Base-by-base conservation (phyloP, 1,284 basidiomycete species). In the Testicularia cyperi region DNA sequence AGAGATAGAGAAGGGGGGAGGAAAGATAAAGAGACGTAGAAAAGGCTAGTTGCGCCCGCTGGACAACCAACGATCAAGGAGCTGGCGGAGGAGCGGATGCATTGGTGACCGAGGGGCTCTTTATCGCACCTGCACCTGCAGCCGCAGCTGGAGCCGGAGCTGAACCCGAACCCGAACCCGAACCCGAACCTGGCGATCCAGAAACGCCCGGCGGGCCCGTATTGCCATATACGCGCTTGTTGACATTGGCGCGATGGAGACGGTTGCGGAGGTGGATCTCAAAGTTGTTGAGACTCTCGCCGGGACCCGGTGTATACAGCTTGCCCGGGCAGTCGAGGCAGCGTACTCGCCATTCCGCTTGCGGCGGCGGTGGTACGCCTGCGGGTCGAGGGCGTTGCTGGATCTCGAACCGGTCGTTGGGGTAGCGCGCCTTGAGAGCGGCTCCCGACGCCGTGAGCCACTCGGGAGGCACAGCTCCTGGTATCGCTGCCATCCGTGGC, bases 301-400 rank as follows among this genome's bases (percentile, higher is more conserved):
- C 88, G 4, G 90, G 90, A 21, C 94, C 94, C 22, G 90, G 86
- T 62, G 88, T 92, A 81, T 97, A 98, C 45, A 97, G 79, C 82
- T 92, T 92, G 71, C 89, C 90, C 58, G 90, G 90, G 78, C 94
- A 97, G 77, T 97, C 94, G 51, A 86, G 75, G 78, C 94, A 98
- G 77, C 90, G 92, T 70, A 96, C 83, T 16, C 92, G 83, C 92
- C 92, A 97, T 76, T 92, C 89, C 2, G 63, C 49, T 23, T 42
- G 46, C 3, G 51, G 41, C 24, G 68, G 55, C 4, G 61, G 25
- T 12, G 66, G 47, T 6, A 39, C 39, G 16, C 65, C 62, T 3
- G 64, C 39, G 0, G 58, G 46, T 23, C 54, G 52, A 16, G 63
- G 57, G 6, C 63, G 53, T 20, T 55, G 35, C 38, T 55, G 52